Base-by-base conservation (phyloP, 805 yeast genomes). In the Kodamaea laetipori region DNA sequence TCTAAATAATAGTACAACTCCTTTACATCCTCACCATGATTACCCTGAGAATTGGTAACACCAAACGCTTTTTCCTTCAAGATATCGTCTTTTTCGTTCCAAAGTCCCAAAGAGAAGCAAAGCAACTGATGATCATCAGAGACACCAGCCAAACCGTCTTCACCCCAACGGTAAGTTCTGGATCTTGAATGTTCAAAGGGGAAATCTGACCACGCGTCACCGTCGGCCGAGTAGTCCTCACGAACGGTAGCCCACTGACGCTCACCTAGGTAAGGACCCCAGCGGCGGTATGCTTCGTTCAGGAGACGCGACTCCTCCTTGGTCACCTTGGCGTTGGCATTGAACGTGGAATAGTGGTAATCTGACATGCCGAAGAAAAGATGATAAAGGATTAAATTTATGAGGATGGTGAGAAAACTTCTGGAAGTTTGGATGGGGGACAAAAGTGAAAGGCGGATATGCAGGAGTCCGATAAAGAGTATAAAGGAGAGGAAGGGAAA, bases 21-120 rank as follows among this genome's bases (percentile, higher is more conserved):
- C 67, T 90, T 90, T 47, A 88, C 96, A 62, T 90, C 97, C 61
- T 90, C 97, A 44, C 97, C 97, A 63, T 90, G 97, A 62, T 90
- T 90, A 9, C 97, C 97, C 61, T 90, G 90, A 10, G 87, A 89
- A 40, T 95, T 95, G 19, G 96, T 89, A 30, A 89, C 76, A 2
- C 97, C 97, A 63, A 83, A 90, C 49, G 86, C 72, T 51, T 88
- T 82, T 60, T 90, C 97, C 64, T 90, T 90, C 62, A 90, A 73
- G 53, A 88, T 78, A 33, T 79, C 82, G 65, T 90, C 97, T 53
- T 87, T 73, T 52, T 86, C 96, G 67, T 90, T 90, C 97, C 97
- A 90, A 48, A 90, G 71, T 2, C 90, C 96, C 71, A 90, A 72
- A n/a, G 86, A 77, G 53, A 87, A 63, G 60, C 92, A 84, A 24